Evolutionary conservation across 2,329 filamentous ascomycete genomes (phyloP).

Genomic region (Calonectria multiphialidica): DNA sequence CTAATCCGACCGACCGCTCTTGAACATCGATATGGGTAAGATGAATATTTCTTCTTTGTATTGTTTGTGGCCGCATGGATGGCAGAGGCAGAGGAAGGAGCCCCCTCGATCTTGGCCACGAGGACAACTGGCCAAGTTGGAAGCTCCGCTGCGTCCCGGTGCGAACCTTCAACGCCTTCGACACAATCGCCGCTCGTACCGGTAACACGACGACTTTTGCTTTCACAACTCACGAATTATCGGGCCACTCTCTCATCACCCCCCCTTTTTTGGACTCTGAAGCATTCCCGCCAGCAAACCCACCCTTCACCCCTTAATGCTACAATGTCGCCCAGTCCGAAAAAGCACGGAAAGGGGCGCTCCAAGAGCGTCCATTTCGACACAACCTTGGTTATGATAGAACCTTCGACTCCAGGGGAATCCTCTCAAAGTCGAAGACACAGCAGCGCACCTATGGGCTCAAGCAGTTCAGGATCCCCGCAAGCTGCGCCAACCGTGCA

Average conservation of each 20-base stretch:
- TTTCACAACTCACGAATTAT: conserved; percentile 61
- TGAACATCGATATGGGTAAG: conserved; percentile 59
- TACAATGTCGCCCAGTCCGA: conserved; percentile 57
- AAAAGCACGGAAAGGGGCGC: conserved; percentile 58
- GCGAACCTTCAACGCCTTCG: conserved; percentile 26
- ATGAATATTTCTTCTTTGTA: conserved; percentile 48
- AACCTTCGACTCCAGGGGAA: conserved; percentile 28
- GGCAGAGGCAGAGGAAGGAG: conserved; percentile 43
- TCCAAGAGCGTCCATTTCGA: conserved; percentile 64
- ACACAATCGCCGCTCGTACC: conserved; percentile 41
- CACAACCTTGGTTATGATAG: conserved; percentile 38
- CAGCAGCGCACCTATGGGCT: conserved; percentile 42
- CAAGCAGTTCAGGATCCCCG: not conserved
- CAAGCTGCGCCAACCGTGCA: conserved; percentile 31
- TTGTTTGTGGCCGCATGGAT: conserved; percentile 38
- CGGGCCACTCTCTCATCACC: conserved; percentile 53
- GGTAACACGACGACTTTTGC: conserved; percentile 52
- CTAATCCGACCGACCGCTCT: conserved; percentile 49
- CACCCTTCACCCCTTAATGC: conserved; percentile 41
- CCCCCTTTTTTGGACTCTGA: conserved; percentile 47
- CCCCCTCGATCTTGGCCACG: conserved; percentile 32
- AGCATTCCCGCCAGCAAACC: conserved; percentile 42
- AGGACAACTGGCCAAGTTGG: conserved; percentile 29
- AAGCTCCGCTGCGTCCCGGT: conserved; percentile 19
- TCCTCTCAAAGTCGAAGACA: conserved; percentile 46